Evolutionary conservation across 805 yeast genomes (phyloP), one percentile per base, ranked within the genome.

Genomic region (Naumovozyma castellii): DNA sequence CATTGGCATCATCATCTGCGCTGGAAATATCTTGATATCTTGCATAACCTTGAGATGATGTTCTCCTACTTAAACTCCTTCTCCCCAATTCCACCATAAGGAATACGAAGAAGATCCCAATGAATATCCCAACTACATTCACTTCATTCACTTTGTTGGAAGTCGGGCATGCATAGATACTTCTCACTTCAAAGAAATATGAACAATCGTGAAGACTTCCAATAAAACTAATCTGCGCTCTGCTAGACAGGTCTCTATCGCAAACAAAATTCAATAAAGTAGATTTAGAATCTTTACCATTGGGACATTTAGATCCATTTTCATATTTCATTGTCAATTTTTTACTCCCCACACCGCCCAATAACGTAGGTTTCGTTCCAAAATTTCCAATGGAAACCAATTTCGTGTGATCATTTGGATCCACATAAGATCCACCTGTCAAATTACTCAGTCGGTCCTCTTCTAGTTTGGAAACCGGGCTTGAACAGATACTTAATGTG

Each of bases 131-230:
- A 38, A 81, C 69, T 3, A 80, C 76, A 14, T 80, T 78, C 40
- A 74, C 60, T 43, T 81, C 76, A 51, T 79, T 80, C 10, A 71
- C 74, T 49, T 77, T 73, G 38, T 79, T 77, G 8, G 84, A 76
- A 1, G 87, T 80, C 0, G 94, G 84, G 59, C 96, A 86, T 0
- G 94, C 95, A 61, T 80, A 82, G 33, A 84, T 77, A 3, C 94
- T 83, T 47, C 86, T 65, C 25, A 85, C 86, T 54, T 86, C 95
- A 57, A 86, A 86, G 53, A 80, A 74, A 58, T 84, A 86, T 29
- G 80, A 76, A 61, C 96, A 86, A 45, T 86, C 84, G 56, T 84
- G 74, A 32, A 75, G 53, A 5, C 76, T 76, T 1, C 92, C 92
- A 25, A 86, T 71, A 56, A 71, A 85, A 14, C 83, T 71, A 1